Evolutionary conservation across 169 alveolate species (phyloP).

Genomic region (Eimeria falciformis): DNA sequence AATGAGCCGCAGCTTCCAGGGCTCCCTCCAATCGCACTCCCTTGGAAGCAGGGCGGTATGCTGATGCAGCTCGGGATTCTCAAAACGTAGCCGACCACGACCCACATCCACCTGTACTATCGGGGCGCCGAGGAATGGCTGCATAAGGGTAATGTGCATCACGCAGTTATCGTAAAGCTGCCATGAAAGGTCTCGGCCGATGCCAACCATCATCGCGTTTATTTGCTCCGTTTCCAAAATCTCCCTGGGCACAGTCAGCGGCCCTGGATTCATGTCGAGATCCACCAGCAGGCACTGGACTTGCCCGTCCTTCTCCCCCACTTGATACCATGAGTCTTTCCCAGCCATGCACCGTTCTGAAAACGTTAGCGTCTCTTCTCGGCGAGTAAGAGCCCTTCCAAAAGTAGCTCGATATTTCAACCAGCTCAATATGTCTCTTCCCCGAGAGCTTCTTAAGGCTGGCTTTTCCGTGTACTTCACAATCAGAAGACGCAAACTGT

Average conservation of each 20-base stretch:
- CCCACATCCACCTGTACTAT: slow-evolving; percentile 29
- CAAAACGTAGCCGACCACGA: slow-evolving; percentile 28
- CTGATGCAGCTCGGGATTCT: slow-evolving; percentile 36
- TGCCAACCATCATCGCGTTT: background rate
- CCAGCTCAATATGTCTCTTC: slow-evolving; percentile 36
- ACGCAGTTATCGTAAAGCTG: slow-evolving; percentile 34
- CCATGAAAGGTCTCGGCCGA: slow-evolving; percentile 9
- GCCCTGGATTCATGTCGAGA: slow-evolving; percentile 48
- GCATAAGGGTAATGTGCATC: slow-evolving; percentile 33
- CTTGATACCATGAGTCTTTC: slow-evolving; percentile 22
- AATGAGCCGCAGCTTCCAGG: slow-evolving; percentile 27
- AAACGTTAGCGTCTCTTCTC: slow-evolving; percentile 4
- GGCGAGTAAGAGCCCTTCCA: background rate
- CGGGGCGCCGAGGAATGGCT: slow-evolving; percentile 14
- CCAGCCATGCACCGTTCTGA: slow-evolving; percentile 58
- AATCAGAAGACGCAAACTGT: slow-evolving; percentile 19
- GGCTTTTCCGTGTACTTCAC: slow-evolving; percentile 31
- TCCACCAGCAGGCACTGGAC: background rate
- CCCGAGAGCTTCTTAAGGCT: slow-evolving; percentile 37
- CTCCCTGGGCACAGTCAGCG: slow-evolving; percentile 66
- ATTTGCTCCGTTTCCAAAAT: background rate
- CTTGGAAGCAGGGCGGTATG: slow-evolving; percentile 14
- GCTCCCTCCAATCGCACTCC: slow-evolving; percentile 62
- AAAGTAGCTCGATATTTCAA: background rate
- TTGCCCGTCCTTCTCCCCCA: background rate